A percentile compares a stretch with the other conserved stretches of the same genome.
Evolutionary conservation across 1,284 basidiomycete species (phyloP).

Genomic region (Polyporus tsugae): DNA sequence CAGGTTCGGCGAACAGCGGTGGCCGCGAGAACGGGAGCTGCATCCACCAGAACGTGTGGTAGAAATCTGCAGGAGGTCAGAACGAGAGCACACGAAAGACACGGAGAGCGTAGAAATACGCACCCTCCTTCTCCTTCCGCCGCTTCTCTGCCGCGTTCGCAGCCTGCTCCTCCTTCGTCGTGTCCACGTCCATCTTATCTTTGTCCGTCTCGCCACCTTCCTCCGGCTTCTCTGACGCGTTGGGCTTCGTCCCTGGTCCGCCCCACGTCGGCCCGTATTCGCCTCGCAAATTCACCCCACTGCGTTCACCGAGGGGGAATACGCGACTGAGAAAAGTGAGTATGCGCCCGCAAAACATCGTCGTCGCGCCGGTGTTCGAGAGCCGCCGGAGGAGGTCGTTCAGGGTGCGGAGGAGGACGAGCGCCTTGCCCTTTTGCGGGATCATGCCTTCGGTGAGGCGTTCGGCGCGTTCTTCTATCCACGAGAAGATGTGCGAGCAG

Average conservation of each 20-base stretch:
- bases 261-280: slow-evolving; percentile 87
- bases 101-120: slow-evolving; percentile 29
- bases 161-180: slow-evolving; percentile 47
- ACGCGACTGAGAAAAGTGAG: slow-evolving; percentile 86
- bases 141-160: slow-evolving; percentile 38
- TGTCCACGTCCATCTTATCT: slow-evolving; percentile 47
- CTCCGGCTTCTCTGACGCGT: slow-evolving; percentile 35
- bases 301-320: slow-evolving; percentile 88
- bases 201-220: slow-evolving; percentile 21
- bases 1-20: slow-evolving; percentile 62
- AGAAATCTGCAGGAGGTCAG: slow-evolving; percentile 66
- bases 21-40: slow-evolving; percentile 83
- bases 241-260: slow-evolving; percentile 51
- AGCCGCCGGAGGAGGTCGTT: slow-evolving; percentile 88
- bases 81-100: slow-evolving; percentile 7
- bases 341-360: slow-evolving; percentile 89
- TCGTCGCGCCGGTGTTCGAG: slow-evolving; percentile 83
- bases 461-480: slow-evolving; percentile 77
- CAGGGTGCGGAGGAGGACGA: slow-evolving; percentile 82
- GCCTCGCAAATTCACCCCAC: slow-evolving; percentile 90
- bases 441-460: slow-evolving; percentile 79
- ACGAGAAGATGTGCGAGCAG: slow-evolving; percentile 85
- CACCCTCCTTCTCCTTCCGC: slow-evolving; percentile 69
- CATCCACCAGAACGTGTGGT: slow-evolving; percentile 86
- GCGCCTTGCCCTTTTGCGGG: slow-evolving; percentile 87